Percentiles rank a stretch among this genome's conserved stretches.
phyloP scores from a whole-genome alignment of 1,139 yeast species.

The Saccharomyces hybrid region DNA sequence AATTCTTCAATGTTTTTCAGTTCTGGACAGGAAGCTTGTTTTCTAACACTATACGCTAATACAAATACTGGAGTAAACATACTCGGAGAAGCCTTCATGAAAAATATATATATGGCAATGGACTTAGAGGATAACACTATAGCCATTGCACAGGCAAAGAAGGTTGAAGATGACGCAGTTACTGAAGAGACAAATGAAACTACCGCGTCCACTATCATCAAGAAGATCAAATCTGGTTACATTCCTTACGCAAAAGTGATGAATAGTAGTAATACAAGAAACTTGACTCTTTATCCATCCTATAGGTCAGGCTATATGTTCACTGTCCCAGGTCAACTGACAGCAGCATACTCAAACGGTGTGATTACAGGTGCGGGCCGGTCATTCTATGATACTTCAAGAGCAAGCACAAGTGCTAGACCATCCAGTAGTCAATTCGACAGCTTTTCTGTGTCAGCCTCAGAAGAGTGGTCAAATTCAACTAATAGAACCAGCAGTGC shows the following conservation, averaged over 20 bases:
- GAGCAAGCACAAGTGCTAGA: constrained; percentile 14
- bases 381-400: constrained; percentile 25
- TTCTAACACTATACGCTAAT: constrained; percentile 48
- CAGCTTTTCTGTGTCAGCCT: constrained; percentile 7
- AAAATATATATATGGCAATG: constrained; percentile 53
- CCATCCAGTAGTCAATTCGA: constrained; percentile 9
- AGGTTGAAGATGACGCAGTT: background rate
- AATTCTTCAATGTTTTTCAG: constrained; percentile 38
- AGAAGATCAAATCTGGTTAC: constrained; percentile 36
- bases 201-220: constrained; percentile 11
- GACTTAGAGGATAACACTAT: constrained; percentile 54
- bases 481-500: background rate
- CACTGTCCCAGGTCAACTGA: constrained; percentile 23
- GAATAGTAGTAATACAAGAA: constrained; percentile 28
- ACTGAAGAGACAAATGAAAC: background rate
- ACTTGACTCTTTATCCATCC: constrained; percentile 31
- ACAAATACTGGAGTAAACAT: constrained; percentile 45
- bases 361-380: constrained; percentile 24
- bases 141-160: constrained; percentile 46
- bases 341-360: constrained; percentile 28
- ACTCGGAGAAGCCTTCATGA: constrained; percentile 57
- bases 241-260: constrained; percentile 45
- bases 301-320: constrained; percentile 11
- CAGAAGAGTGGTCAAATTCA: background rate
- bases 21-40: constrained; percentile 56